Evolutionary conservation across 495 filamentous ascomycete genomes (phyloP), one percentile per base, ranked within the genome.

Genomic region (Penicillium simplicissimum): DNA sequence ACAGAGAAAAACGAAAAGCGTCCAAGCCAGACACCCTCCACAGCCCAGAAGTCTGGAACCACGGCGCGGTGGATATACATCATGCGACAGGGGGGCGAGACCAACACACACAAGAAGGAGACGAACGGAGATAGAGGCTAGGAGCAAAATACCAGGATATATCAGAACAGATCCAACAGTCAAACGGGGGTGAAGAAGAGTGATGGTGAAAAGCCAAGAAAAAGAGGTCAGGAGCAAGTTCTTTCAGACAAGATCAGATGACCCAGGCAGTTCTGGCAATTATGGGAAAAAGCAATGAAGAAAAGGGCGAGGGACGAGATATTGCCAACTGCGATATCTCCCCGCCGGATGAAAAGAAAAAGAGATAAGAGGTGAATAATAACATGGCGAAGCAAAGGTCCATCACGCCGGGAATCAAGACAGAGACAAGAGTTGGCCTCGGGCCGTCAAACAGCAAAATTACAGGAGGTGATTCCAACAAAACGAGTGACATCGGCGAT

Each of bases 61-160:
- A 63, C 28, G 23, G 48, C 35, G 56, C 48, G 47, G 45, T 57
- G 35, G 60, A 55, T 60, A 40, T 60, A 65, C 62, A 64, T 57
- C 47, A 58, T 55, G 59, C 43, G 23, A 35, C 28, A 10, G 31
- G 51, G 51, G 14, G 17, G 25, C 4, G 4, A 43, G 45, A 11
- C 23, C 33, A 40, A 48, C 21, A 33, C 37, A 40, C 42, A 33
- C 57, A 43, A 54, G 17, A 55, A 42, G 25, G 14, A 14, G n/a
- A 34, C 43, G 23, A 52, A 57, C 60, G 60, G 49, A 25, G 48
- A 57, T 54, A 65, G 65, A 60, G 63, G 52, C 23, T 45, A 43
- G 55, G 55, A 65, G 36, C 64, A 68, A 57, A 70, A 70, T 68
- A 63, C 63, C 59, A 60, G 63, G 63, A 70, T 66, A 72, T 68